phyloP scores from a whole-genome alignment of 148 eudicot species.

The Oxyria digyna region DNA sequence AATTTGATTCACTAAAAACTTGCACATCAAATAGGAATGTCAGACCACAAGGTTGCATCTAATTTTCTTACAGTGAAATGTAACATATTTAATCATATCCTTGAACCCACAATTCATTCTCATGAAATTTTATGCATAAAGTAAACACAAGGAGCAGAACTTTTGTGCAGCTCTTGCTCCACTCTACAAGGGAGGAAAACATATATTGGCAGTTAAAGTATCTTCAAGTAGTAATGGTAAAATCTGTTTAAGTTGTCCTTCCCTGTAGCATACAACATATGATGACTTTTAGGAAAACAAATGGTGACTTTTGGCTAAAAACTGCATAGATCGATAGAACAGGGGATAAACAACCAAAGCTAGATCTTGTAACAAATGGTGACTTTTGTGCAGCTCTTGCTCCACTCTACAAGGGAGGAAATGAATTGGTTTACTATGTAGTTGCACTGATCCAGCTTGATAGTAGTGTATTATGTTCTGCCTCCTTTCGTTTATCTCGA shows the following conservation, averaged over 20 bases:
- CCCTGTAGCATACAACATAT: not conserved
- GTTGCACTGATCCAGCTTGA: too few species aligned
- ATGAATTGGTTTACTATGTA: too few species aligned
- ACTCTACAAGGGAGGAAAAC: constrained; percentile 32
- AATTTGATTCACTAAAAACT: not conserved
- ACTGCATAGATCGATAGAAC: constrained; percentile 84
- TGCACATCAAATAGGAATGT: not conserved
- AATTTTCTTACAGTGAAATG: not conserved
- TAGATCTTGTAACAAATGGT: too few species aligned
- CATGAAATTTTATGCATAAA: constrained; percentile 7
- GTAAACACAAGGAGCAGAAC: constrained; percentile 63
- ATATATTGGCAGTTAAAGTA: too few species aligned
- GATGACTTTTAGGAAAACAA: constrained; percentile 56
- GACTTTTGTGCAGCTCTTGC: constrained; percentile 64
- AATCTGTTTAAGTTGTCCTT: not conserved
- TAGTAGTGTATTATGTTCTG: too few species aligned
- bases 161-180: constrained; percentile 74
- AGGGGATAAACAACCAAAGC: constrained; percentile 94
- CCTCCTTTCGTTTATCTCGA: too few species aligned
- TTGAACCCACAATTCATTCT: not conserved
- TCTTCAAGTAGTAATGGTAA: too few species aligned
- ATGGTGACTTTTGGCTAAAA: constrained; percentile 92
- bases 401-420: constrained; percentile 52
- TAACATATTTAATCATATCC: not conserved
- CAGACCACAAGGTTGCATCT: not conserved